Conservation (phyloP, 805 yeast genomes). For the Lipomyces sp. region DNA sequence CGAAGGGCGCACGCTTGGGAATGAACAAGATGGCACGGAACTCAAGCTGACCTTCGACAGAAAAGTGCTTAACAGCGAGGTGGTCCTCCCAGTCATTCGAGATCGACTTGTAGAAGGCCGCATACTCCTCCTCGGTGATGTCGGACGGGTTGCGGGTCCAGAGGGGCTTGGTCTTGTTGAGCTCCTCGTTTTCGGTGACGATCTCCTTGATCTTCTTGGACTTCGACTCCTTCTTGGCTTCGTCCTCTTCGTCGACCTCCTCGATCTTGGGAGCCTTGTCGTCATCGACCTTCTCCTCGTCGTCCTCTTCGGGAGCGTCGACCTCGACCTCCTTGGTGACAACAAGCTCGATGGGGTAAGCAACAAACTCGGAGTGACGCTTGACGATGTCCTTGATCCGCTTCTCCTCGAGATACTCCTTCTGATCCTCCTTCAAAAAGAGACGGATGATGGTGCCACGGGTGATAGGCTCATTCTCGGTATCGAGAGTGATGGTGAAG, state of each 20-base stretch:
- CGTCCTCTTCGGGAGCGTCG: constrained; percentile 81
- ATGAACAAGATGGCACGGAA: constrained; percentile 95
- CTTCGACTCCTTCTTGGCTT: constrained; percentile 67
- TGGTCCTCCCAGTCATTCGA: constrained; percentile 99
- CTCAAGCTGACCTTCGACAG: constrained; percentile 99
- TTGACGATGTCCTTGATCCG: constrained; percentile 98
- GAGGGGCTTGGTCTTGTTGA: constrained; percentile 97
- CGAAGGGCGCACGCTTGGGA: constrained; percentile 99
- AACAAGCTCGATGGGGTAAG: constrained; percentile 97
- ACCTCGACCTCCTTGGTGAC: constrained; percentile 99
- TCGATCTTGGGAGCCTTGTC: constrained; percentile 75
- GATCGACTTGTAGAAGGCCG: constrained; percentile 98
- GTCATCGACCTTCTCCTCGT: constrained; percentile 58
- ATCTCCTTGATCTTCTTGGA: constrained; percentile 87
- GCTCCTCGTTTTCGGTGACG: constrained; percentile 95
- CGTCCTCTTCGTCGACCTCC: constrained; percentile 67
- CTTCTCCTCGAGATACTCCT: constrained; percentile 98
- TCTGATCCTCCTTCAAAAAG: constrained; percentile 97
- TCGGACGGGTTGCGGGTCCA: constrained; percentile 99
- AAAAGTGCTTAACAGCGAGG: constrained; percentile 98
- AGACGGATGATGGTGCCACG: constrained; percentile 96
- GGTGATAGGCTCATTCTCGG: constrained; percentile 74
- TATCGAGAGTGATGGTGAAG: constrained; percentile 92
- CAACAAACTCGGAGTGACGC: constrained; percentile 98
- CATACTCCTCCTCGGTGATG: constrained; percentile 96